Percentiles rank a stretch among this genome's conserved stretches.
Conservation (phyloP, 2,329 filamentous ascomycete species). For the Fusarium aywerte region DNA sequence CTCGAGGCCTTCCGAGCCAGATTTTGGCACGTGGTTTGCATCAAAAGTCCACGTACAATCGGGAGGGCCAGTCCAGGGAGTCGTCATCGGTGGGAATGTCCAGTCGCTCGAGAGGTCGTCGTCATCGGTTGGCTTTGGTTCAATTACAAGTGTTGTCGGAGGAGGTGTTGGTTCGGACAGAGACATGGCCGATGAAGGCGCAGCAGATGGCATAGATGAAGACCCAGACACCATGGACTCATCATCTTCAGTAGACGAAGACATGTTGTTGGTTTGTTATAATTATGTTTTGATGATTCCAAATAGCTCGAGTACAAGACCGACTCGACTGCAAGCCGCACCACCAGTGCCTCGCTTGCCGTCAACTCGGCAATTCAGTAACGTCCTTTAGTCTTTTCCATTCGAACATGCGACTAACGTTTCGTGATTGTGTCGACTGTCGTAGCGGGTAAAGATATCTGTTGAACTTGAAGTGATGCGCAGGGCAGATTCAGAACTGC, state of each 20-base stretch:
- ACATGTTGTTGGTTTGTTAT: conserved; percentile 29
- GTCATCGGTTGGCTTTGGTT: conserved; percentile 36
- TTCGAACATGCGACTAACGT: conserved; percentile 28
- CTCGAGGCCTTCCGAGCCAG: conserved; percentile 45
- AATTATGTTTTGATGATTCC: conserved; percentile 7
- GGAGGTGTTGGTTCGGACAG: conserved; percentile 32
- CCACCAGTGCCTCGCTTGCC: conserved; percentile 33
- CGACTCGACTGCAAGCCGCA: conserved; percentile 36
- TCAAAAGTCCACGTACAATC: conserved; percentile 56
- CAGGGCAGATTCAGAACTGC: conserved; percentile 1
- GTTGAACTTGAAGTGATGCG: neutral
- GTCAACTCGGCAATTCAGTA: conserved; percentile 39
- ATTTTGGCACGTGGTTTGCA: conserved; percentile 41
- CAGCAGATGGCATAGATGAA: conserved; percentile 24
- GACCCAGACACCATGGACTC: conserved; percentile 22
- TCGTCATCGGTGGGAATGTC: conserved; percentile 53
- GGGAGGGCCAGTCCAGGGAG: conserved; percentile 51
- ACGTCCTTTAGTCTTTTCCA: conserved; percentile 40
- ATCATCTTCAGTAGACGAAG: conserved; percentile 31
- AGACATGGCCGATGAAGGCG: conserved; percentile 31
- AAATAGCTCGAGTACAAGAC: conserved; percentile 20
- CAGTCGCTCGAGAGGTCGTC: conserved; percentile 35
- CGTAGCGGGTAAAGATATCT: conserved; percentile 4
- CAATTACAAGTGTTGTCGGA: conserved; percentile 20
- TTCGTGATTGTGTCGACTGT: conserved; percentile 7